phyloP scores from a whole-genome alignment of 2,329 filamentous ascomycete species.

The Ophiostoma perfectum region DNA sequence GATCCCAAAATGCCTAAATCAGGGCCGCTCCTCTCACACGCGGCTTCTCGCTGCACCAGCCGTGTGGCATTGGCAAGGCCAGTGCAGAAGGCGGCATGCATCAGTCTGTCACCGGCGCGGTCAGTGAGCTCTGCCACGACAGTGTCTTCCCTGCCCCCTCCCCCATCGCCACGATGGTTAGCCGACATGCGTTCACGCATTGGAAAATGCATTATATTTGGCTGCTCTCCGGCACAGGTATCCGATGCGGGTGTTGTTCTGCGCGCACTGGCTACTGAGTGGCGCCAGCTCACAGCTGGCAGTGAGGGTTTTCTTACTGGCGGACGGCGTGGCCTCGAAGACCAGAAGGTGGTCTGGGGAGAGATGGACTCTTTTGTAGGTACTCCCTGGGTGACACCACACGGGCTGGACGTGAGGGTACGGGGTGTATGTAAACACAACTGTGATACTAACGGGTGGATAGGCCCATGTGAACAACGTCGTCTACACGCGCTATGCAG shows the following conservation, averaged over 20 bases:
- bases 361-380: conserved; percentile 63
- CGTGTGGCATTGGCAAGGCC: neutral
- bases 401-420: neutral
- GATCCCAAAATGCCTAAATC: neutral
- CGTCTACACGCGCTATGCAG: conserved; percentile 75
- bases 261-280: conserved; percentile 55
- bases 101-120: neutral
- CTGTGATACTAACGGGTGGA: neutral
- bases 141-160: neutral
- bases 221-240: conserved; percentile 55
- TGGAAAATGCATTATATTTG: conserved; percentile 71
- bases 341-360: conserved; percentile 71
- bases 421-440: too few species aligned
- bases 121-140: neutral
- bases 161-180: conserved; percentile 53
- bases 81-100: neutral
- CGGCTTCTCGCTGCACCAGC: neutral
- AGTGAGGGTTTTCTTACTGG: conserved; percentile 69
- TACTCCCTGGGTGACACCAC: conserved; percentile 15
- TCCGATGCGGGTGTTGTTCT: conserved; percentile 55
- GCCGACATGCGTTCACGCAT: conserved; percentile 60
- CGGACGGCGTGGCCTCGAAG: conserved; percentile 55
- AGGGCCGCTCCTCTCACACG: neutral
- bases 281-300: conserved; percentile 66
- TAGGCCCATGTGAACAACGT: conserved; percentile 74